Conservation (phyloP, 2,329 filamentous ascomycete genomes). For the Beauveria bassiana region DNA sequence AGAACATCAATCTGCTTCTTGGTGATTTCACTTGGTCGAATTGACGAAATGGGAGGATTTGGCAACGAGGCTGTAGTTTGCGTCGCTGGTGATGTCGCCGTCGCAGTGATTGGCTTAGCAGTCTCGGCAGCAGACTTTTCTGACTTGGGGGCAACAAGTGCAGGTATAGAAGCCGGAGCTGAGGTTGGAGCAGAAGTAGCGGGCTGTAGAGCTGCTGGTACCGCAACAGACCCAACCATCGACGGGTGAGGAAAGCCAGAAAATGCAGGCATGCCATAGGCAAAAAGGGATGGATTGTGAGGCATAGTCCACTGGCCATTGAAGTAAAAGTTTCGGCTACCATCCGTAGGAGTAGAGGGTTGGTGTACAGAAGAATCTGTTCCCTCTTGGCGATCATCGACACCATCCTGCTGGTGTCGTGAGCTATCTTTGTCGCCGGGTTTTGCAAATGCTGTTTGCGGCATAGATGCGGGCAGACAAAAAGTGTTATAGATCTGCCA, state of each 20-base stretch:
- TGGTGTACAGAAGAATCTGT: constrained; percentile 26
- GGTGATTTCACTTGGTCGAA: constrained; percentile 53
- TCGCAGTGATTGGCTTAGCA: background rate
- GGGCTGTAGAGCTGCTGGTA: constrained; percentile 12
- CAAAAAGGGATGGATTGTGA: constrained; percentile 14
- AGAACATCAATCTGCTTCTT: constrained; percentile 48
- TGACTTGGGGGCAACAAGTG: background rate
- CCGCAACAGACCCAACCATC: background rate
- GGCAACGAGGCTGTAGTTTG: constrained; percentile 16
- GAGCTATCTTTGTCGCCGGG: constrained; percentile 17
- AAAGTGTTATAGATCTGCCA: constrained; percentile 32
- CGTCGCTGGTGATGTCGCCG: background rate
- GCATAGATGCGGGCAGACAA: constrained; percentile 19
- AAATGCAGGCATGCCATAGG: constrained; percentile 22
- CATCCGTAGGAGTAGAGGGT: constrained; percentile 39
- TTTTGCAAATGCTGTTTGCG: constrained; percentile 16
- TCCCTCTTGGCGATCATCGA: constrained; percentile 23
- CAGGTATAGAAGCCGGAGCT: background rate
- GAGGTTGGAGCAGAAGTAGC: background rate
- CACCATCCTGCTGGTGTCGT: constrained; percentile 24
- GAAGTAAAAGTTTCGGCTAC: constrained; percentile 34
- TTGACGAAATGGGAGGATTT: constrained; percentile 47
- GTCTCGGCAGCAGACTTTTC: background rate
- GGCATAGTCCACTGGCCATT: constrained; percentile 39
- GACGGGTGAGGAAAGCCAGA: constrained; percentile 19